Base-by-base conservation (phyloP, 495 filamentous ascomycete genomes). In the Penicillium mononematosum region DNA sequence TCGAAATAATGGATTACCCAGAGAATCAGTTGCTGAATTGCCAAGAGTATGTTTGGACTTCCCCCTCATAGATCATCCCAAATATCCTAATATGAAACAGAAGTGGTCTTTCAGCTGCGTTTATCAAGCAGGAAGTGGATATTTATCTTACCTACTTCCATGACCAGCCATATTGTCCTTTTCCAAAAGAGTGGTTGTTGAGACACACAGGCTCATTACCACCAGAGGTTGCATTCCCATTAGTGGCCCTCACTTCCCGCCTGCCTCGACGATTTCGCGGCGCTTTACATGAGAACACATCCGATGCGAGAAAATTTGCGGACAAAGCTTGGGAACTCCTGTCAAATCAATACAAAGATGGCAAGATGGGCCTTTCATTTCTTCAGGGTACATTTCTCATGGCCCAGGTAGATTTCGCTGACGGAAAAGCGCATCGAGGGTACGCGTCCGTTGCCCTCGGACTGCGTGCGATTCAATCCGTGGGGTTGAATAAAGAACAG, bases 111-210 rank as follows among this genome's bases (percentile, higher is more conserved):
- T 45, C 65, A 0, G 2, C 46, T 3, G 44, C 58, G 3, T 61
- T 63, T 17, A 49, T 68, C 29, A 22, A 59, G 56, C 50, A 61
- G 1, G 63, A 70, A 49, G 59, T 70, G 16, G 51, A 68, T 6
- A 54, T 55, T 19, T 70, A 68, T 36, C 45, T 70, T 10, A 53
- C 31, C 24, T 50, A 64, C 41, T 66, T 70, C 24, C 68, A 70
- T 51, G 68, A 70, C 39, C 68, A 68, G 34, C 68, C 68, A 6
- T 70, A 66, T 38, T 66, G 65, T 44, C 58, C 66, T 2, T 68
- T 70, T 22, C 44, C 57, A 3, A 62, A 60, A 32, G 19, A 55
- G 1, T 70, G 68, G 68, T 55, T 70, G n/a, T 17, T 64, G 11
- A 20, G 49, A 14, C 56, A 60, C n/a, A 55, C 57, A 7, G 1